Percentiles rank a stretch among this genome's conserved stretches.
Evolutionary conservation across 2,329 filamentous ascomycete genomes (phyloP).

Genomic region (Alternaria tenuissima): DNA sequence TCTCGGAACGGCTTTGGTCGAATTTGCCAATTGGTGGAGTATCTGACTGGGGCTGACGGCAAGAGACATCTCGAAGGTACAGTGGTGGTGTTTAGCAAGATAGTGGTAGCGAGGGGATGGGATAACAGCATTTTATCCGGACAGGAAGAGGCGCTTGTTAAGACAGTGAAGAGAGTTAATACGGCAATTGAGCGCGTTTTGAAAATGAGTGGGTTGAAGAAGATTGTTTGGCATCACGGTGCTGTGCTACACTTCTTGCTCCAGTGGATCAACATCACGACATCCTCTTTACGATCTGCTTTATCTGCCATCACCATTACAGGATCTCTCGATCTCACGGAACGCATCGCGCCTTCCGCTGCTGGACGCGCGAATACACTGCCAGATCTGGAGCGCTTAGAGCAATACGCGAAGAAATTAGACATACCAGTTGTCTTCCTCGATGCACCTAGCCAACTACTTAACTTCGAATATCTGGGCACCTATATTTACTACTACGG

Average conservation of each 20-base stretch:
- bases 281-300: constrained; percentile 27
- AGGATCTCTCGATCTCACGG: constrained; percentile 29
- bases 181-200: constrained; percentile 32
- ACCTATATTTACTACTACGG: constrained; percentile 45
- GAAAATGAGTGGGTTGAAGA: constrained; percentile 24
- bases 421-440: constrained; percentile 41
- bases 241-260: constrained; percentile 39
- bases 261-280: constrained; percentile 41
- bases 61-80: constrained; percentile 38
- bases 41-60: constrained; percentile 32
- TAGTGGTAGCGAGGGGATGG: constrained; percentile 44
- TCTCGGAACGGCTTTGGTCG: constrained; percentile 32
- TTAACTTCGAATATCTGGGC: constrained; percentile 30
- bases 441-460: constrained; percentile 32
- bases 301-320: constrained; percentile 38
- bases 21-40: constrained; percentile 38
- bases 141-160: constrained; percentile 21
- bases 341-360: constrained; percentile 29
- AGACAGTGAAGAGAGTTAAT: constrained; percentile 35
- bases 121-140: constrained; percentile 22
- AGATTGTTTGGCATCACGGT: constrained; percentile 48
- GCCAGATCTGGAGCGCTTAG: constrained; percentile 31
- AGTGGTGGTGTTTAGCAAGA: constrained; percentile 33
- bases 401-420: constrained; percentile 35
- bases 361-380: constrained; percentile 34